A percentile compares a stretch with the other conserved stretches of the same genome.
Conservation (phyloP, 352 stramenopile species). For the Hyaloperonospora brassicae region DNA sequence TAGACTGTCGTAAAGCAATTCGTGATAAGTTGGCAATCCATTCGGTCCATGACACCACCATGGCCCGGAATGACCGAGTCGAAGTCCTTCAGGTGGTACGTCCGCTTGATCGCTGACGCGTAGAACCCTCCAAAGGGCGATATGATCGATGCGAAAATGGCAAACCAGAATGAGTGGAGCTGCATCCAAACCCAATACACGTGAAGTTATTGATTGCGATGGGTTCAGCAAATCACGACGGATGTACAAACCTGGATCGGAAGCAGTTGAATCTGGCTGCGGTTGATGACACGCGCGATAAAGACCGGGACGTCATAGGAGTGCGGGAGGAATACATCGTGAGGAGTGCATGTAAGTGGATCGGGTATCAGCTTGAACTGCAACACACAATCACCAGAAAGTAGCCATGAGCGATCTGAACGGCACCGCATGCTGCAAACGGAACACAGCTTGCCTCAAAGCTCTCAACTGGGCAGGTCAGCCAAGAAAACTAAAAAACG, state of each 20-base stretch:
- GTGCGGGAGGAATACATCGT: slow-evolving; percentile 51
- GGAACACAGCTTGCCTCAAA: slow-evolving; percentile 33
- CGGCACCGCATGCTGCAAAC: neutral
- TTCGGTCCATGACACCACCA: slow-evolving; percentile 94
- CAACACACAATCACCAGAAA: slow-evolving; percentile 1
- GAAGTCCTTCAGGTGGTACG: slow-evolving; percentile 99
- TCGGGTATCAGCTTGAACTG: slow-evolving; percentile 60
- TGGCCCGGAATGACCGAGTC: slow-evolving; percentile 97
- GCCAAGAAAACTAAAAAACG: slow-evolving; percentile 81
- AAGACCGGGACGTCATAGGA: slow-evolving; percentile 59
- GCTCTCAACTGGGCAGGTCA: slow-evolving; percentile 89
- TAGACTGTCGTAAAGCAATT: slow-evolving; percentile 94
- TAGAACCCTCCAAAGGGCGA: slow-evolving; percentile 99
- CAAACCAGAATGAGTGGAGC: slow-evolving; percentile 94
- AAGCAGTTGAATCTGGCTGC: slow-evolving; percentile 71
- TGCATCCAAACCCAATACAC: slow-evolving; percentile 29
- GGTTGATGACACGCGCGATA: slow-evolving; percentile 72
- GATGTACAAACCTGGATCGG: slow-evolving; percentile 64
- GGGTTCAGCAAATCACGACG: neutral
- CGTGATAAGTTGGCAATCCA: slow-evolving; percentile 97
- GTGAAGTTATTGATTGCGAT: neutral
- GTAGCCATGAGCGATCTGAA: slow-evolving; percentile 2
- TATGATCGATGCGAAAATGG: slow-evolving; percentile 95
- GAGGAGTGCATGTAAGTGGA: slow-evolving; percentile 53
- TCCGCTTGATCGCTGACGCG: slow-evolving; percentile 97